Evolutionary conservation across 2,329 filamentous ascomycete species (phyloP).

Genomic region (Sporothrix protearum): DNA sequence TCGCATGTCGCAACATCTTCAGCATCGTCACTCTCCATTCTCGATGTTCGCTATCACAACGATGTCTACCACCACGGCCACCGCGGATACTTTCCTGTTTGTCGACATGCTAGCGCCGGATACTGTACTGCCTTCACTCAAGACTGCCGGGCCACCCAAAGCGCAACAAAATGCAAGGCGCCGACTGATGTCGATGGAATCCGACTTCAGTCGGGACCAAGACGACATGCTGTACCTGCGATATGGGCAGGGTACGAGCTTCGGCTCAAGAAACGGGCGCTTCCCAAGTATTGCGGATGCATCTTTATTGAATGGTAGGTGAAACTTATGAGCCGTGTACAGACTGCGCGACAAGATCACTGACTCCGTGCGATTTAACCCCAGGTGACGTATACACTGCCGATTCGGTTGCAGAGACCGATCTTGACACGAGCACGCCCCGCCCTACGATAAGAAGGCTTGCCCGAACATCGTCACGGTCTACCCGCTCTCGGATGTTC

Average conservation of each 20-base stretch:
- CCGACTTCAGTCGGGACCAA: not conserved
- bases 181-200: not conserved
- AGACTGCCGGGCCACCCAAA: not conserved
- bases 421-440: not conserved
- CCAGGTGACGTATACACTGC: not conserved
- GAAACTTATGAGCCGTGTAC: not conserved
- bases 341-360: no score
- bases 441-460: not conserved
- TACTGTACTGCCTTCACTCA: not conserved
- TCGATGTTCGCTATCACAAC: not conserved
- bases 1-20: no score
- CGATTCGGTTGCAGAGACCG: constrained; percentile 1
- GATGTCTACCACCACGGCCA: not conserved
- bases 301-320: no score
- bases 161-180: not conserved
- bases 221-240: constrained; percentile 17
- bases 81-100: not conserved
- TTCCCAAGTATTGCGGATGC: not conserved
- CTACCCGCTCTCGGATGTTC: not conserved
- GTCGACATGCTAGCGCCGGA: not conserved
- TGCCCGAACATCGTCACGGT: not conserved
- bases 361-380: not conserved
- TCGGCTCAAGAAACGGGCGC: not conserved
- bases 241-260: constrained; percentile 11
- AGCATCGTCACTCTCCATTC: not conserved